Evolutionary conservation across 2,329 filamentous ascomycete genomes (phyloP).

Genomic region (Dactylella cylindrospora): DNA sequence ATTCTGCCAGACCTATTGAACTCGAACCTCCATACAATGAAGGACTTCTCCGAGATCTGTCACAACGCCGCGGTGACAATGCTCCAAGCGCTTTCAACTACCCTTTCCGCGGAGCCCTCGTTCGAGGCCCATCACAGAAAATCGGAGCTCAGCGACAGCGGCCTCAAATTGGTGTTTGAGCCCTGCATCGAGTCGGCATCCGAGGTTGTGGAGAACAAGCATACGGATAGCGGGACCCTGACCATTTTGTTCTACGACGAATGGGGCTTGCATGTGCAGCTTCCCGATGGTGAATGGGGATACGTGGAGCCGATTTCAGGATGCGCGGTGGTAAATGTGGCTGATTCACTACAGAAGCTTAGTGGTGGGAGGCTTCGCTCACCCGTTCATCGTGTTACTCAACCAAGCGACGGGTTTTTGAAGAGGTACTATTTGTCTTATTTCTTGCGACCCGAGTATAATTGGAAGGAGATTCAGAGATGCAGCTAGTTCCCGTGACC

Average conservation of each 20-base stretch:
- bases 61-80: conserved; percentile 22
- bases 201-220: conserved; percentile 28
- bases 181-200: conserved; percentile 10
- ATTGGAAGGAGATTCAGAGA: neutral
- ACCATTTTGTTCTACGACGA: conserved; percentile 28
- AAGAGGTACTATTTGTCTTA: conserved; percentile 33
- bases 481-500: no score
- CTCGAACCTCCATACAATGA: conserved; percentile 17
- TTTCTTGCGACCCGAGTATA: conserved; percentile 22
- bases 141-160: conserved; percentile 13
- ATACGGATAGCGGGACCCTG: conserved; percentile 28
- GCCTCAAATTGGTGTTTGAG: conserved; percentile 28
- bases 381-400: conserved; percentile 30
- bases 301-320: conserved; percentile 10
- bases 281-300: conserved; percentile 21
- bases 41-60: conserved; percentile 35
- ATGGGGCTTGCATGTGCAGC: conserved; percentile 27
- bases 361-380: conserved; percentile 19
- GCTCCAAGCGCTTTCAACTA: conserved; percentile 7
- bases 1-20: conserved; percentile 11
- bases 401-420: conserved; percentile 24
- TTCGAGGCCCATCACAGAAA: conserved; percentile 20
- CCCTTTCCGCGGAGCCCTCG: neutral
- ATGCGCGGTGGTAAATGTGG: conserved; percentile 29
- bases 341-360: conserved; percentile 22